Conservation (phyloP, 202 grass and related monocot species). For the Digitaria exilis region DNA sequence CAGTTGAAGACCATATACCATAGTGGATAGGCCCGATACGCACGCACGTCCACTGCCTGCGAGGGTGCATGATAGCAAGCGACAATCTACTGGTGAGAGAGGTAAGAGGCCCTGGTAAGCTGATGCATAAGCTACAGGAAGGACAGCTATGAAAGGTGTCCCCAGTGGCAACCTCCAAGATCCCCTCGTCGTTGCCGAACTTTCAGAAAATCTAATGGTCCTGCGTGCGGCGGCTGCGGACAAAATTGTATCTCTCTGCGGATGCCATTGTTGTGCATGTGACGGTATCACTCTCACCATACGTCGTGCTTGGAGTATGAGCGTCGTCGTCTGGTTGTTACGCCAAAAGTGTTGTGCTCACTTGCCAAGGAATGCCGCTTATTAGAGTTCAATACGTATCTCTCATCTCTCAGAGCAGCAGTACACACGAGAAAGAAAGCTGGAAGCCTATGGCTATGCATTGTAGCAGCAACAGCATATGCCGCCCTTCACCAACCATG, state of each 20-base stretch:
- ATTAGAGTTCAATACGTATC: too few relatives aligned
- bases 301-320: neutral
- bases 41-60: too few relatives aligned
- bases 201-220: slow-evolving; percentile 5
- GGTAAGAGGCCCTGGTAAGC: slow-evolving; percentile 7
- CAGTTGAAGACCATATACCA: slow-evolving; percentile 19
- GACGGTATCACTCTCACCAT: neutral
- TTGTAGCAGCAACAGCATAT: neutral
- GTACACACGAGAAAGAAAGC: neutral
- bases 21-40: neutral
- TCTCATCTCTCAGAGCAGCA: neutral
- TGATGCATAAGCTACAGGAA: slow-evolving; percentile 40
- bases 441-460: neutral
- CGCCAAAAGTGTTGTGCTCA: neutral
- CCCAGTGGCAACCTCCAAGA: slow-evolving; percentile 17
- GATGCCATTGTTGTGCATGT: slow-evolving; percentile 33
- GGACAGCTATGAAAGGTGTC: slow-evolving; percentile 29
- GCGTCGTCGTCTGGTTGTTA: neutral
- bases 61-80: too few relatives aligned
- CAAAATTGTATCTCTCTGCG: slow-evolving; percentile 3
- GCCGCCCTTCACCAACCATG: slow-evolving; percentile 6
- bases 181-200: slow-evolving; percentile 19
- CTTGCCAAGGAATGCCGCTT: neutral
- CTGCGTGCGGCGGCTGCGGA: neutral
- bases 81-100: slow-evolving; percentile 12